Conservation (phyloP, 257 asterid species). For the Solanum dulcamara region DNA sequence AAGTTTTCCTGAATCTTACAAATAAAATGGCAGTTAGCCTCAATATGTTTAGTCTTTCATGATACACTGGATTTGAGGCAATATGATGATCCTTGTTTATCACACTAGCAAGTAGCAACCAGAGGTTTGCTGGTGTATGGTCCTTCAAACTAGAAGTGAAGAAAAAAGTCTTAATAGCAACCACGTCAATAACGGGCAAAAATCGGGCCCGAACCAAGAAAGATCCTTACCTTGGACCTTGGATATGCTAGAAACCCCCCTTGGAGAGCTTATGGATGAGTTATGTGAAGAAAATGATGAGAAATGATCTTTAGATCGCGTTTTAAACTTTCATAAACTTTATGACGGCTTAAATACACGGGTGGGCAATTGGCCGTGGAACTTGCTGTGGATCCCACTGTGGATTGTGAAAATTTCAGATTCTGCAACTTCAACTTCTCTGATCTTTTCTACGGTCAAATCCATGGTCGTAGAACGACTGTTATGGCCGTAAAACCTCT, state of each 20-base stretch:
- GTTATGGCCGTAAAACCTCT: background rate
- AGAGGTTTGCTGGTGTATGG: background rate
- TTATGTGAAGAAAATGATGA: background rate
- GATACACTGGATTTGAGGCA: background rate
- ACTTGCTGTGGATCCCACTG: background rate
- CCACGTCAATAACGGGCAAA: background rate
- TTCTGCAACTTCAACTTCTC: background rate
- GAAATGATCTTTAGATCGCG: background rate
- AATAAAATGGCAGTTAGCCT: background rate
- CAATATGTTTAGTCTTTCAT: background rate
- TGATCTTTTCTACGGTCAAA: background rate
- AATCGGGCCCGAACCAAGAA: background rate
- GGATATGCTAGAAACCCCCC: background rate
- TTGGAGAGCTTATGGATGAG: background rate
- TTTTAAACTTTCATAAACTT: background rate
- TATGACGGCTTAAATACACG: background rate
- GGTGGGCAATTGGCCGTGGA: background rate
- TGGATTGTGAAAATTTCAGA: background rate
- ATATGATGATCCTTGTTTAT: background rate
- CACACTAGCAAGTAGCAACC: background rate
- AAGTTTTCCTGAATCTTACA: background rate
- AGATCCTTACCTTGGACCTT: background rate
- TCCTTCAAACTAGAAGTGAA: background rate
- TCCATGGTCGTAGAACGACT: background rate
- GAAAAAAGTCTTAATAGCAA: background rate